Conservation (phyloP, 2,329 filamentous ascomycete genomes). For the Exophiala spinifera region DNA sequence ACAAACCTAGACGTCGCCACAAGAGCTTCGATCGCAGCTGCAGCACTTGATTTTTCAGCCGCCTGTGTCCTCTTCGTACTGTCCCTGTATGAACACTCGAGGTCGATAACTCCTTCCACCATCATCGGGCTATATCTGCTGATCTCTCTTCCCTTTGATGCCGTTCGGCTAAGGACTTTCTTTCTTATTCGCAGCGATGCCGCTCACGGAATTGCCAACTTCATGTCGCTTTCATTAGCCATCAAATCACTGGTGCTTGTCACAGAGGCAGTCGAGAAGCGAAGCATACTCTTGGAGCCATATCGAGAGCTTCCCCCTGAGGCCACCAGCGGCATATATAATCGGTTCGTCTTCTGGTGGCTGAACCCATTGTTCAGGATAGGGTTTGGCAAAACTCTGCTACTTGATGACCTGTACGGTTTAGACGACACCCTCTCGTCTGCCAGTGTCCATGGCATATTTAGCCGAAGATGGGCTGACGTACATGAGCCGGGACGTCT, state of each 20-base stretch:
- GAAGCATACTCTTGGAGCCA: slow-evolving; percentile 38
- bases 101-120: slow-evolving; percentile 33
- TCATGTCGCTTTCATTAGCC: slow-evolving; percentile 42
- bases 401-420: slow-evolving; percentile 44
- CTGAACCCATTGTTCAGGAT: slow-evolving; percentile 50
- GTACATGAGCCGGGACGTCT: slow-evolving; percentile 29
- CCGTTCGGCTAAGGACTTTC: slow-evolving; percentile 40
- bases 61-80: slow-evolving; percentile 26
- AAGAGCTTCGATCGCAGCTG: slow-evolving; percentile 19
- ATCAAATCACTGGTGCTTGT: slow-evolving; percentile 45
- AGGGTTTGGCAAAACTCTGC: slow-evolving; percentile 46
- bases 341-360: slow-evolving; percentile 52
- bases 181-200: slow-evolving; percentile 10
- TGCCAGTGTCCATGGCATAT: slow-evolving; percentile 37
- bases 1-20: slow-evolving; percentile 19
- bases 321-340: slow-evolving; percentile 52
- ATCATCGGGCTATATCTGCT: slow-evolving; percentile 41
- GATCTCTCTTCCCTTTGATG: slow-evolving; percentile 42
- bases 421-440: slow-evolving; percentile 47
- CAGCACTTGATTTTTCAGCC: slow-evolving; percentile 23
- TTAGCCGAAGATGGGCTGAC: slow-evolving; percentile 42
- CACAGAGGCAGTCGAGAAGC: slow-evolving; percentile 48
- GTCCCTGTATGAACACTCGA: slow-evolving; percentile 32
- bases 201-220: slow-evolving; percentile 37
- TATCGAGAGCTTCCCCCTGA: slow-evolving; percentile 48